These are phyloP conservation scores for Phascolomyces articulosus DNA, from an alignment of 371 early-diverging fungal genomes.

Conservation along the genomic window DNA sequence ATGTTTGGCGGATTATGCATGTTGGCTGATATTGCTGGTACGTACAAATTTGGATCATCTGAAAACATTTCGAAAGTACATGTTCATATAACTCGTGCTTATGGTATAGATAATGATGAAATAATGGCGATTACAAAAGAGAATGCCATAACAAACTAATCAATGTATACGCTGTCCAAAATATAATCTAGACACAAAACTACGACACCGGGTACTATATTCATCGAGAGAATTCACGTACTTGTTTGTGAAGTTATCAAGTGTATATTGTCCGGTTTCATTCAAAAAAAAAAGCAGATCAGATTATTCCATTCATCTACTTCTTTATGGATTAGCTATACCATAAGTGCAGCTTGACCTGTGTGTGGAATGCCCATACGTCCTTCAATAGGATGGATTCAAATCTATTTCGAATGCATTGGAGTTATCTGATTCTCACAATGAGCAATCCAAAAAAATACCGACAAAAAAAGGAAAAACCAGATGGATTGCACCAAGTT, in stretches of 20 bases:
- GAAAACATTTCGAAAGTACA: neutral
- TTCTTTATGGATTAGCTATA: slow-evolving; percentile 3
- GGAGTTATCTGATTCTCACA: too few relatives aligned
- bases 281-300: neutral
- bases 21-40: neutral
- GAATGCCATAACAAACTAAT: neutral
- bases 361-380: neutral
- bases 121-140: neutral
- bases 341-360: neutral
- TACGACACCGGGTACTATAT: neutral
- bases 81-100: neutral
- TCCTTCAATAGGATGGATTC: too few relatives aligned
- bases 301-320: neutral
- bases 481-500: too few relatives aligned
- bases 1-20: neutral
- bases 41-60: neutral
- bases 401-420: too few relatives aligned
- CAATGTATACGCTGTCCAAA: neutral
- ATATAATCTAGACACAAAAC: neutral
- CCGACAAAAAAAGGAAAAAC: too few relatives aligned
- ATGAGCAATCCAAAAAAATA: too few relatives aligned
- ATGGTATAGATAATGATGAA: neutral
- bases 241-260: neutral
- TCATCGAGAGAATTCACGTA: neutral
- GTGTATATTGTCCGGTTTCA: too few relatives aligned